Percentiles rank a stretch among this genome's conserved stretches.
phyloP scores from a whole-genome alignment of 345 rosid species.

The Cardamine occulta region DNA sequence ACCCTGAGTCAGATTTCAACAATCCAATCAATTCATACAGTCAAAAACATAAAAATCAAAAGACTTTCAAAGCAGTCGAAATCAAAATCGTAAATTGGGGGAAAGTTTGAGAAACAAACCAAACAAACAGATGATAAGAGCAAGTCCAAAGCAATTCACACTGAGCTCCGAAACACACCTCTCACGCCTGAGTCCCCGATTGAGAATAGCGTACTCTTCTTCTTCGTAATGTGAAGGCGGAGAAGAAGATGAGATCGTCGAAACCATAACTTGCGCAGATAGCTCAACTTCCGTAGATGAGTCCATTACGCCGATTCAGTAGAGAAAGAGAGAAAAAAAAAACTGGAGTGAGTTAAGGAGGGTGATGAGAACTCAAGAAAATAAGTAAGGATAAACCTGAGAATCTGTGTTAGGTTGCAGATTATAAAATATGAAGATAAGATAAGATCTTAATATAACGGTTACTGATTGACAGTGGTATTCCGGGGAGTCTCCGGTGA shows the following conservation, averaged over 20 bases:
- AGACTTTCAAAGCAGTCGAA: not conserved
- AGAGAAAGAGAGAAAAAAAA: too few species aligned
- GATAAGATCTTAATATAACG: not conserved
- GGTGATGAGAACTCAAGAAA: not conserved
- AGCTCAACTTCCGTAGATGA: fast-evolving
- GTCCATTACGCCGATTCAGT: not conserved
- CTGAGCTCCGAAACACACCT: not conserved
- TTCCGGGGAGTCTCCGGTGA: not conserved
- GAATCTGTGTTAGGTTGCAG: not conserved
- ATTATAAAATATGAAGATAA: not conserved
- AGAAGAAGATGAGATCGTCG: not conserved
- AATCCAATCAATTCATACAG: too few species aligned
- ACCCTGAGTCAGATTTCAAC: constrained; percentile 49
- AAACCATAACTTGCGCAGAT: not conserved
- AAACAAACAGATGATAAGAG: not conserved
- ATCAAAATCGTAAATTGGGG: not conserved
- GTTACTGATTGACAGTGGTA: not conserved
- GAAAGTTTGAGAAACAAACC: not conserved
- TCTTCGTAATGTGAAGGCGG: not conserved
- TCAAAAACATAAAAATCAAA: not conserved
- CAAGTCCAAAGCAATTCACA: not conserved
- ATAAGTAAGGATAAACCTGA: not conserved
- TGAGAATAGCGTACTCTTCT: not conserved
- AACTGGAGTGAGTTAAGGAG: not conserved
- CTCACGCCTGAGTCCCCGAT: not conserved